phyloP scores from a whole-genome alignment of 306 rosid genomes.

The Astragalus glycyphyllos region DNA sequence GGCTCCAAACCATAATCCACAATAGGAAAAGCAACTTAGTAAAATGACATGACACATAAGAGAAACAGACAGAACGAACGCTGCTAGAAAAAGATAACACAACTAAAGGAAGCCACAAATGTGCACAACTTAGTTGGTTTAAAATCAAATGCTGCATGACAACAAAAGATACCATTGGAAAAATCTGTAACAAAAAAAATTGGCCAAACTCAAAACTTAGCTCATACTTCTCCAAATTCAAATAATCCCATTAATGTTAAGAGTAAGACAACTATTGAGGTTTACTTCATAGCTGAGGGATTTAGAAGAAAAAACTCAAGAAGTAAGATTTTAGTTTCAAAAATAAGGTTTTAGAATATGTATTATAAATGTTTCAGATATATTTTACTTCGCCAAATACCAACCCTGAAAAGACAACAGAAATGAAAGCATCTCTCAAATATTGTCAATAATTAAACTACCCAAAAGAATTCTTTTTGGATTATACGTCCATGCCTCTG shows the following conservation, averaged over 20 bases:
- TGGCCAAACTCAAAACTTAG: neutral
- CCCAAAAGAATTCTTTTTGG: slow-evolving; percentile 8
- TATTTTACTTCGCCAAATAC: slow-evolving; percentile 1
- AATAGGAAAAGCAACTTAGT: slow-evolving; percentile 7
- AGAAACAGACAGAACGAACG: slow-evolving; percentile 1
- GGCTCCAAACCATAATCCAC: neutral
- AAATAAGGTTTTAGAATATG: neutral
- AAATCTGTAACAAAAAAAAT: neutral
- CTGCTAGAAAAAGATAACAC: neutral
- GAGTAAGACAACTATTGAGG: neutral
- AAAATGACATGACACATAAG: neutral
- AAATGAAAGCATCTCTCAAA: neutral
- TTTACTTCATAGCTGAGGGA: slow-evolving; percentile 1
- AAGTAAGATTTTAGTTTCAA: slow-evolving; percentile 2
- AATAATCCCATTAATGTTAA: slow-evolving; percentile 10
- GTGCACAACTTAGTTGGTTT: slow-evolving; percentile 15
- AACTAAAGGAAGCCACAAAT: neutral
- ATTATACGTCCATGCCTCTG: slow-evolving; percentile 20
- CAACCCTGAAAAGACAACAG: neutral
- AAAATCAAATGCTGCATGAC: neutral
- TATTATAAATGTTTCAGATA: slow-evolving; percentile 1
- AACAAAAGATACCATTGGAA: neutral
- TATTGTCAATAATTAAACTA: neutral
- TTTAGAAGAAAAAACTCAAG: neutral
- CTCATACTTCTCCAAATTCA: neutral